These are phyloP conservation scores for Tilletiopsis washingtonensis DNA, from an alignment of 1,284 basidiomycete genomes.

Conservation along the genomic window DNA sequence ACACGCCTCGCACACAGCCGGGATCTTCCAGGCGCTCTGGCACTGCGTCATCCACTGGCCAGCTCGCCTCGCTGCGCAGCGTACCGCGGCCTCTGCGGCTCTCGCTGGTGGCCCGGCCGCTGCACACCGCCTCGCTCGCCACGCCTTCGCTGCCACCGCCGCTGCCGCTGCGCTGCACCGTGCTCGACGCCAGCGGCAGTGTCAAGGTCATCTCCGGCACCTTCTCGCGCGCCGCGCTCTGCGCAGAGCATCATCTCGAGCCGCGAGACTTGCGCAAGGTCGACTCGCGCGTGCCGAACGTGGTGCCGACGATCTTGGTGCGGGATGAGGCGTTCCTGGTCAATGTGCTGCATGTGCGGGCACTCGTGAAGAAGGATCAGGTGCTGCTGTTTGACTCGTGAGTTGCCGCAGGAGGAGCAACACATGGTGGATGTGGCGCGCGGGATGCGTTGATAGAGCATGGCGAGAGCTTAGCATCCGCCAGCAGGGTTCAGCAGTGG, in stretches of 20 bases:
- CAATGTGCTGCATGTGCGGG: slow-evolving; percentile 88
- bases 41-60: no score
- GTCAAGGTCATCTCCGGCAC: slow-evolving; percentile 83
- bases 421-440: no score
- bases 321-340: slow-evolving; percentile 72
- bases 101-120: no score
- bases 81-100: no score
- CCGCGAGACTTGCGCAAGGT: slow-evolving; percentile 94
- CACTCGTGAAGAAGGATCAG: slow-evolving; percentile 83
- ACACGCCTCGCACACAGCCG: no score
- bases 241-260: slow-evolving; percentile 76
- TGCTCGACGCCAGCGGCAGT: slow-evolving; percentile 29
- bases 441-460: no score
- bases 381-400: slow-evolving; percentile 88
- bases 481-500: no score
- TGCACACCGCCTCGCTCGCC: no score
- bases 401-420: no score
- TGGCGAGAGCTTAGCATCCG: no score
- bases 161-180: slow-evolving; percentile 37
- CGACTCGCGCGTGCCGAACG: slow-evolving; percentile 84
- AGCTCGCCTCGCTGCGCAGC: no score
- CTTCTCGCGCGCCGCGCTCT: slow-evolving; percentile 81
- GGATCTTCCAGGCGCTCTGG: no score
- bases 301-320: slow-evolving; percentile 83
- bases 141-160: slow-evolving; percentile 27